Evolutionary conservation across 2,329 filamentous ascomycete genomes (phyloP).

Genomic region (Cladosporium sp.): DNA sequence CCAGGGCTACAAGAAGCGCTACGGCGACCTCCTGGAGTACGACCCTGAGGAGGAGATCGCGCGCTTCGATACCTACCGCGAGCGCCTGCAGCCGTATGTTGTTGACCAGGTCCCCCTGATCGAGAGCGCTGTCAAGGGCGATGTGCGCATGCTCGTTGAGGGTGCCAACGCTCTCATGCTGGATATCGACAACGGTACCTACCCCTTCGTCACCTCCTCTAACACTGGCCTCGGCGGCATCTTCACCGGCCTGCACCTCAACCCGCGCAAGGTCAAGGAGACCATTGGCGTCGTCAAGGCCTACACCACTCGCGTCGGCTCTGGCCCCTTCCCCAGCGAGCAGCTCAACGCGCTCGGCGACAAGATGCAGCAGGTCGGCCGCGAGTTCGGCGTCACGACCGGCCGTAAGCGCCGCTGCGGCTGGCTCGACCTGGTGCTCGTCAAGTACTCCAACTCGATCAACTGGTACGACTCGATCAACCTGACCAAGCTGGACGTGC

Average conservation of each 20-base stretch:
- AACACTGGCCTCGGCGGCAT: constrained; percentile 57
- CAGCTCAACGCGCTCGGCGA: constrained; percentile 53
- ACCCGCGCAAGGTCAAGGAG: constrained; percentile 55
- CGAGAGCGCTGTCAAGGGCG: constrained; percentile 51
- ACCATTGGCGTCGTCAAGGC: constrained; percentile 63
- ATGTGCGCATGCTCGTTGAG: constrained; percentile 60
- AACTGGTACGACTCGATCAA: constrained; percentile 64
- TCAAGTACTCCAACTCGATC: constrained; percentile 59
- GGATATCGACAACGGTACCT: constrained; percentile 58
- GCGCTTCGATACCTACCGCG: constrained; percentile 54
- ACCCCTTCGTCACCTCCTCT: constrained; percentile 56
- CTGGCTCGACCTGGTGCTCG: constrained; percentile 62
- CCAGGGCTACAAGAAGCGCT: constrained; percentile 60
- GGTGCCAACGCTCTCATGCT: constrained; percentile 64
- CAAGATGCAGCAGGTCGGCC: constrained; percentile 50
- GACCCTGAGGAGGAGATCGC: constrained; percentile 65
- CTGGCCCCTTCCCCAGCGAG: constrained; percentile 63
- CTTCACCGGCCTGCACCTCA: constrained; percentile 56
- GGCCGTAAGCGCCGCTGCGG: constrained; percentile 57
- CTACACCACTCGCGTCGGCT: constrained; percentile 54
- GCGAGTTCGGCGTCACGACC: constrained; percentile 52
- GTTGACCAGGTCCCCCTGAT: constrained; percentile 64
- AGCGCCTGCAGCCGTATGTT: constrained; percentile 53
- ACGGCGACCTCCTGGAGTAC: constrained; percentile 59
- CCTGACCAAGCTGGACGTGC: constrained; percentile 62